These are phyloP conservation scores for Fraxinus quadrangulata DNA, from an alignment of 257 asterid species.

Conservation along the genomic window DNA sequence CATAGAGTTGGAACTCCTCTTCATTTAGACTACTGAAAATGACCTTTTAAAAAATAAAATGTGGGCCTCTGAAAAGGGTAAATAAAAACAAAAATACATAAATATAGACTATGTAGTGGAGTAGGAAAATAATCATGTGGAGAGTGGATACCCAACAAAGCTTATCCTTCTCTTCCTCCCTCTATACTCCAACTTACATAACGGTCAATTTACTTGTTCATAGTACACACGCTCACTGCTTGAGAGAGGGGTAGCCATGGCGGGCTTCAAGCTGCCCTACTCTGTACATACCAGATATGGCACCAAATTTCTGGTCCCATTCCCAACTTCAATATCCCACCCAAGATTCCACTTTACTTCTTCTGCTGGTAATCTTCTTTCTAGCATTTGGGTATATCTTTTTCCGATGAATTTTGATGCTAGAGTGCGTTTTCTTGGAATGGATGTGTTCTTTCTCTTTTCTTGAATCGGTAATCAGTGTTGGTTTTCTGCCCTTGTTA, in stretches of 20 bases:
- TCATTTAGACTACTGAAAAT: too few species aligned
- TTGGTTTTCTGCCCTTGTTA: not conserved
- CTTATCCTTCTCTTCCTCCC: conserved; percentile 41
- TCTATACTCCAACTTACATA: conserved; percentile 39
- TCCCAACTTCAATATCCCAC: conserved; percentile 38
- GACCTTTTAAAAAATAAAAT: too few species aligned
- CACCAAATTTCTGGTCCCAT: conserved; percentile 36
- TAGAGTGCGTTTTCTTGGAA: not conserved
- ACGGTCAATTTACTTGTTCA: conserved; percentile 37
- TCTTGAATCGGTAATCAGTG: not conserved
- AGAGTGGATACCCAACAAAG: conserved; percentile 35
- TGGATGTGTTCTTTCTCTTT: not conserved
- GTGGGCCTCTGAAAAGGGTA: too few species aligned
- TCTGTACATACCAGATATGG: conserved; percentile 38
- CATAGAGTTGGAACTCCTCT: too few species aligned
- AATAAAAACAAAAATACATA: too few species aligned
- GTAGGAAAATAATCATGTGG: conserved; percentile 10
- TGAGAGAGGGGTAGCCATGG: conserved; percentile 40
- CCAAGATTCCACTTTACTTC: conserved; percentile 34
- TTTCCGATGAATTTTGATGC: not conserved
- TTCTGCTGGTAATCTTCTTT: conserved; percentile 38
- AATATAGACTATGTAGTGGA: too few species aligned
- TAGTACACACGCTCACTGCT: not conserved
- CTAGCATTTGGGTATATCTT: conserved; percentile 13
- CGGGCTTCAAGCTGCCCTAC: conserved; percentile 53